These are phyloP conservation scores for Takashimella koratensis DNA, from an alignment of 1,284 basidiomycete genomes.

Conservation along the genomic window DNA sequence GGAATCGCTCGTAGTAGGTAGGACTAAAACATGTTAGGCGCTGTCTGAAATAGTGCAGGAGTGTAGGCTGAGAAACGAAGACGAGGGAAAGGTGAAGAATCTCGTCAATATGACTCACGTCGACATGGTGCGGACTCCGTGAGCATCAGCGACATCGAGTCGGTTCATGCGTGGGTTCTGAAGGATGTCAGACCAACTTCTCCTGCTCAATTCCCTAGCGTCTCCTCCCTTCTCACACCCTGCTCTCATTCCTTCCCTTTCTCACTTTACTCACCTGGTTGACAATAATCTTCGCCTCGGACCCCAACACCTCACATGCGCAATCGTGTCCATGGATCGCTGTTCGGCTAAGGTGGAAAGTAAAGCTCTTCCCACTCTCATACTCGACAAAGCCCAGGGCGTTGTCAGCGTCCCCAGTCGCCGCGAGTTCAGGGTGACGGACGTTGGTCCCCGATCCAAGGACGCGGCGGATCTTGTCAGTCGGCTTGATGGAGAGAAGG, in stretches of 20 bases:
- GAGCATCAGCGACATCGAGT: slow-evolving; percentile 25
- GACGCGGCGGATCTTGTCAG: slow-evolving; percentile 25
- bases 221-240: neutral
- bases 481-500: slow-evolving; percentile 14
- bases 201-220: neutral
- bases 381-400: slow-evolving; percentile 27
- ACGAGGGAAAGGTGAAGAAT: too few relatives aligned
- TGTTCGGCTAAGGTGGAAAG: slow-evolving; percentile 28
- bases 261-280: slow-evolving; percentile 31
- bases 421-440: slow-evolving; percentile 27
- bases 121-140: slow-evolving; percentile 29
- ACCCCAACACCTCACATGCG: slow-evolving; percentile 29
- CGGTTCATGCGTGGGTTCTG: slow-evolving; percentile 25
- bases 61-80: slow-evolving; percentile 4
- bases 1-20: slow-evolving; percentile 24
- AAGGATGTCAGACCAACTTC: neutral
- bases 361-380: slow-evolving; percentile 14
- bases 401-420: slow-evolving; percentile 31
- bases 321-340: slow-evolving; percentile 31
- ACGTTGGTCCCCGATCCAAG: slow-evolving; percentile 27
- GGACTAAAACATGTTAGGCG: slow-evolving; percentile 3
- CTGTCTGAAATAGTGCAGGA: too few relatives aligned
- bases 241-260: neutral
- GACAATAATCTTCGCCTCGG: slow-evolving; percentile 25
- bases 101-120: slow-evolving; percentile 13